Percentiles rank a stretch among this genome's conserved stretches.
phyloP scores from a whole-genome alignment of 352 stramenopile species.

The Thraustochytrium sp. region DNA sequence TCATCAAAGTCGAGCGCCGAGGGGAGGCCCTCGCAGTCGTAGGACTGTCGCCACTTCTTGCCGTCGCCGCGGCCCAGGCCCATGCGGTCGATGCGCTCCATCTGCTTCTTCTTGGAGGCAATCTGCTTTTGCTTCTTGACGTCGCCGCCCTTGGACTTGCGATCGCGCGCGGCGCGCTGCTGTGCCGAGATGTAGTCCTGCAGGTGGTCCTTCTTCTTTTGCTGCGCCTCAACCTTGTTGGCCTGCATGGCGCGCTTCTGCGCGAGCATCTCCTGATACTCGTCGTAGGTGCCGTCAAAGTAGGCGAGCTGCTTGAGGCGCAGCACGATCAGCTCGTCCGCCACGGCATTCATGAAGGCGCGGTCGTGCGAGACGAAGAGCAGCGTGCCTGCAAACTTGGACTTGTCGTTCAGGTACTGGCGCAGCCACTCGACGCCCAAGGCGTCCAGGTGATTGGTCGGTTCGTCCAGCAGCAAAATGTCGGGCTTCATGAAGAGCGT shows the following conservation, averaged over 20 bases:
- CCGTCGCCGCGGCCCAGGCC: conserved; percentile 36
- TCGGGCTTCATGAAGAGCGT: conserved; percentile 94
- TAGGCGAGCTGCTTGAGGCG: conserved; percentile 92
- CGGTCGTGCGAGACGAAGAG: conserved; percentile 96
- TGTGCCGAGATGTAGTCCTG: conserved; percentile 29
- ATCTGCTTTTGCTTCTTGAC: conserved; percentile 44
- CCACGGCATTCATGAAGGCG: conserved; percentile 98
- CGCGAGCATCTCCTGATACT: conserved; percentile 86
- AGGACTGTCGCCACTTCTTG: conserved; percentile 26
- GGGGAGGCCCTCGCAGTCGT: conserved; percentile 9
- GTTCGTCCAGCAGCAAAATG: conserved; percentile 97
- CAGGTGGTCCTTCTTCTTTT: conserved; percentile 41
- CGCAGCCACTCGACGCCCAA: conserved; percentile 99
- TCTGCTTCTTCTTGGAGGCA: conserved; percentile 41
- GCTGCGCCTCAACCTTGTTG: background rate
- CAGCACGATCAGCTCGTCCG: conserved; percentile 95
- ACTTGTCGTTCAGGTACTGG: conserved; percentile 94
- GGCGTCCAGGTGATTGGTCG: conserved; percentile 94
- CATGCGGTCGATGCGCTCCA: conserved; percentile 24
- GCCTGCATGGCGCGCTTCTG: conserved; percentile 17
- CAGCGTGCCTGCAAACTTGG: conserved; percentile 92
- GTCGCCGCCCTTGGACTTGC: conserved; percentile 33
- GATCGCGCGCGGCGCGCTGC: background rate
- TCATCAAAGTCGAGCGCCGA: conserved; percentile 35
- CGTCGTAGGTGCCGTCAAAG: conserved; percentile 99